phyloP scores from a whole-genome alignment of 1,139 yeast species.

The Lizanozyma gosingica region DNA sequence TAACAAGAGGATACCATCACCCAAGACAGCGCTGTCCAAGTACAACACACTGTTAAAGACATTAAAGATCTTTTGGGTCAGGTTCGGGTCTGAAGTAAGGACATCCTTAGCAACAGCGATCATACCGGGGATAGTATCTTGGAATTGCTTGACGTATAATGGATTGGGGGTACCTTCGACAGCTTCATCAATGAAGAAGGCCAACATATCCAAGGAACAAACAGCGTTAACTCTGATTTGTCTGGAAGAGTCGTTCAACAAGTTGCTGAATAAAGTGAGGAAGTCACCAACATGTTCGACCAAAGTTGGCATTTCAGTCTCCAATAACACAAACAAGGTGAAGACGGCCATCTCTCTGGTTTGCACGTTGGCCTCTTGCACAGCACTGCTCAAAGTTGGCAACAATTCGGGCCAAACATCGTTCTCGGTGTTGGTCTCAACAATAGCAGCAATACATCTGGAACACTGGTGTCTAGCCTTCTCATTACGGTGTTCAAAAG shows the following conservation, averaged over 20 bases:
- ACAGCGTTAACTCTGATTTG: conserved; percentile 81
- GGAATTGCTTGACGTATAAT: conserved; percentile 45
- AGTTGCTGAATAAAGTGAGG: conserved; percentile 55
- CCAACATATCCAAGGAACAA: conserved; percentile 69
- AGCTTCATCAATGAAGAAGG: conserved; percentile 52
- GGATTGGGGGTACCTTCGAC: conserved; percentile 10
- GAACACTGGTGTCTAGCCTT: conserved; percentile 84
- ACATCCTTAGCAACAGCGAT: conserved; percentile 75
- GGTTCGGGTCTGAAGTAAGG: conserved; percentile 61
- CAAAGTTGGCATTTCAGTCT: conserved; percentile 60
- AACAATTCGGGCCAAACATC: conserved; percentile 73
- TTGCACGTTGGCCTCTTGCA: conserved; percentile 51
- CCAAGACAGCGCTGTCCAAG: conserved; percentile 69
- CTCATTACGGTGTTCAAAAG: conserved; percentile 58
- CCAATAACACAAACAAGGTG: conserved; percentile 70
- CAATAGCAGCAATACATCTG: conserved; percentile 82
- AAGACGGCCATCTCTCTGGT: conserved; percentile 81
- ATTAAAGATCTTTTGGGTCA: conserved; percentile 70
- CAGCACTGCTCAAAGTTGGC: conserved; percentile 61
- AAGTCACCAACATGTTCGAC: conserved; percentile 57
- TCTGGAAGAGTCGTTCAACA: conserved; percentile 61
- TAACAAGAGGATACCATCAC: conserved; percentile 64
- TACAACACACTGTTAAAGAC: conserved; percentile 74
- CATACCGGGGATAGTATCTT: conserved; percentile 67
- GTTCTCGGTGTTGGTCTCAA: conserved; percentile 56